Base-by-base conservation (phyloP, 139 green algal species). In the Raphidocelis subcapitata region DNA sequence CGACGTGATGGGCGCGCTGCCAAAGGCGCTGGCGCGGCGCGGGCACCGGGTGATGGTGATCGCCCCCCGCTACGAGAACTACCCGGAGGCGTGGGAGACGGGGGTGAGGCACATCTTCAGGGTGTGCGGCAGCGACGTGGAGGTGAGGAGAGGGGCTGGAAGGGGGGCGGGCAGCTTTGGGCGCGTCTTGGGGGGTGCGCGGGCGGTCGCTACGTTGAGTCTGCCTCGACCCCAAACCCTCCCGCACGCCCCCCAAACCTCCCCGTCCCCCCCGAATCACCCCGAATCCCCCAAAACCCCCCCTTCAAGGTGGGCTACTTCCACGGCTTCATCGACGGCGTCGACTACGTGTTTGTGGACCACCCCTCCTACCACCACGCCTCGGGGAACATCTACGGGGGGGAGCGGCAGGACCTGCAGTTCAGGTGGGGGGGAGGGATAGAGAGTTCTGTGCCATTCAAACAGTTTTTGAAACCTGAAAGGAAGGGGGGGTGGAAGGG, bases 341-440 rank as follows among this genome's bases (percentile, higher is more conserved):
- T 98, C 2, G 92, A 98, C 84, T 92, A 91, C 57, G 84, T 98
- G 18, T 98, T 98, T 74, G 82, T 98, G 29, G 91, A 98, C 84
- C 94, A 98, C 82, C 77, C 89, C 16, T 80, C 66, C 63, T 98
- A 91, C 89, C 84, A 93, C 51, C 65, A 57, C 24, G 62, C 69
- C 0, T 83, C 79, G 31, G 79, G 77, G 47, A 79, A 96, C 69
- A 91, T 97, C 46, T 97, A 97, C 71, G 86, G 86, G 14, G 93
- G 92, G 49, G 75, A 73, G 47, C 80, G 87, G n/a, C 26, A 75
- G 29, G 91, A 94, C 28, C 80, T 94, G 23, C 64, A 81, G 54
- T 95, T 96, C 82, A 76, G 92, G 49, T 90, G 81, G 71, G 86
- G 86, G 15, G 76, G 8, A 8, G 8, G 41, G 12, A 12, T n/a